Evolutionary conservation across 768 basidiomycete species (phyloP), one percentile per base, ranked within the genome.

Genomic region (Lactarius vividus): DNA sequence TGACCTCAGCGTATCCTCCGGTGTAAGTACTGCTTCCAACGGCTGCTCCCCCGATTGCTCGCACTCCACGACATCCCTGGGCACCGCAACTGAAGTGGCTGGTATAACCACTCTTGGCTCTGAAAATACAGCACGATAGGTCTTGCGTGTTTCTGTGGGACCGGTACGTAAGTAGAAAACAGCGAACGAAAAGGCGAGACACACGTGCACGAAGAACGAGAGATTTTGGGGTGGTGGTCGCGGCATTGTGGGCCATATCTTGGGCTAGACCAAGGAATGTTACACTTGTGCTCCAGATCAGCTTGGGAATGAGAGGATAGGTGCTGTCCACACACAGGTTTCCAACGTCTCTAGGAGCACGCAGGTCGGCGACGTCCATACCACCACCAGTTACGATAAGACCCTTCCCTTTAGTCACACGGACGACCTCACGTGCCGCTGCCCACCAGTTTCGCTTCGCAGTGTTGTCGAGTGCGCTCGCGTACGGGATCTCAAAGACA

Each of bases 401-500:
- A 0, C 86, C 88, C 72, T 87, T 91, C 1, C 92, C 92, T 69
- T 91, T 91, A 3, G 91, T 88, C 1, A 92, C 91, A 1, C 93
- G 82, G 20, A 85, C 81, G 2, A 95, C 79, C 75, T 96, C 93
- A 39, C 88, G 79, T 13, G 91, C 85, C 0, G 85, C 81, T 0
- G 89, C 85, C 93, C 93, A 91, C 92, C 92, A 92, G 69, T 93
- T 91, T 46, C 90, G 78, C 76, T 90, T 91, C 4, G 85, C 83
- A 10, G 74, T 75, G 3, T 80, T 72, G 0, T 84, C 86, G 35
- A 94, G 75, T 0, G 90, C 88, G 16, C 89, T 89, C 0, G 85
- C 85, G 67, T 94, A 94, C 68, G 81, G 82, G 55, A 95, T 83
- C 75, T 94, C 93, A 71, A 96, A 94, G 0, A 87, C 88, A 0